These are phyloP conservation scores for Lepidopterella palustris DNA, from an alignment of 495 filamentous ascomycete species.

Conservation along the genomic window DNA sequence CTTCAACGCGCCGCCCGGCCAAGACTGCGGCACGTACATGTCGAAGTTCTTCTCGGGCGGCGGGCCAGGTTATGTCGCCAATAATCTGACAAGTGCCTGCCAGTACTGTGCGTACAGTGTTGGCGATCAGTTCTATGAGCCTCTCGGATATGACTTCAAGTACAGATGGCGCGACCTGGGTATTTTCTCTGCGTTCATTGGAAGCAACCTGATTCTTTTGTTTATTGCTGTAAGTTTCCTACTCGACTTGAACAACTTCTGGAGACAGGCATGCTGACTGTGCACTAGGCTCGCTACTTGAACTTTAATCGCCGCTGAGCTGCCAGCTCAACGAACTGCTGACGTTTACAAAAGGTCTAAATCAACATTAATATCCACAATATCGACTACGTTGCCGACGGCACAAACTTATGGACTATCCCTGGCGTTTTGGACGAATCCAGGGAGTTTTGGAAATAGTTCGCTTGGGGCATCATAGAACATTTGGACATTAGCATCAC, in stretches of 20 bases:
- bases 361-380: neutral
- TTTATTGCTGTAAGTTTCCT: constrained; percentile 55
- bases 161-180: constrained; percentile 74
- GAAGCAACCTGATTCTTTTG: constrained; percentile 68
- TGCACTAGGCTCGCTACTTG: constrained; percentile 50
- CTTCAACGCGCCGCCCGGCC: constrained; percentile 54
- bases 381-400: neutral
- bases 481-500: no score
- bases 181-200: constrained; percentile 66
- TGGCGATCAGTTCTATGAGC: constrained; percentile 70
- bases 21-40: constrained; percentile 71
- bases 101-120: constrained; percentile 71
- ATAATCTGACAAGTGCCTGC: constrained; percentile 56
- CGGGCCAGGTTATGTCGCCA: constrained; percentile 64
- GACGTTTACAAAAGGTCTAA: neutral
- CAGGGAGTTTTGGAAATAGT: no score
- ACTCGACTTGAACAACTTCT: neutral
- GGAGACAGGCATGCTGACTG: constrained; percentile 23
- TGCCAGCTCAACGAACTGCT: neutral
- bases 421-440: no score
- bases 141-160: constrained; percentile 56
- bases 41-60: constrained; percentile 54
- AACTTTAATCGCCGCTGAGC: constrained; percentile 57
- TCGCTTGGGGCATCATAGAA: no score
- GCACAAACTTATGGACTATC: no score